Evolutionary conservation across 257 asterid species (phyloP).

Genomic region (Rubia yunnanensis): DNA sequence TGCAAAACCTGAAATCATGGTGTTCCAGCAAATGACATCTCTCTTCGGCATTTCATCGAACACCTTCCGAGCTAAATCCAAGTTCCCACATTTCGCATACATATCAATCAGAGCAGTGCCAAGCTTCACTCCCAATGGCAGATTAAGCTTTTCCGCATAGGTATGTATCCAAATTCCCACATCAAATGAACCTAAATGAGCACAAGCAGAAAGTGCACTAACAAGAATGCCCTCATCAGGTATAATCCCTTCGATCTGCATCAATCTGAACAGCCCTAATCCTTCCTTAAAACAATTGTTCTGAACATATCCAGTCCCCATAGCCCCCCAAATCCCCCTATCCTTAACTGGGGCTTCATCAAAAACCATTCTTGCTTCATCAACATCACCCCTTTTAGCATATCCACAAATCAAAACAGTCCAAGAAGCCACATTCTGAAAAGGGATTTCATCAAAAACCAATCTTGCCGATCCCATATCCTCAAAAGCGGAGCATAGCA

Average conservation of each 20-base stretch:
- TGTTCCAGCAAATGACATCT: constrained; percentile 61
- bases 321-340: constrained; percentile 65
- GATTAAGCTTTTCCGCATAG: constrained; percentile 25
- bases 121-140: constrained; percentile 26
- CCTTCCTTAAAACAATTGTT: constrained; percentile 75
- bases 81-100: constrained; percentile 62
- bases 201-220: constrained; percentile 52
- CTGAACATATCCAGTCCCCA: constrained; percentile 70
- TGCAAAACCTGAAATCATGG: constrained; percentile 63
- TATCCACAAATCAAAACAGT: constrained; percentile 61
- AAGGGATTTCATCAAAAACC: constrained; percentile 54
- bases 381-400: constrained; percentile 47
- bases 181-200: constrained; percentile 55
- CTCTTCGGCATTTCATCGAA: constrained; percentile 43
- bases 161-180: constrained; percentile 66
- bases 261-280: constrained; percentile 43
- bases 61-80: constrained; percentile 42
- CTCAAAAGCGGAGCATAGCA: constrained; percentile 33
- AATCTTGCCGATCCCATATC: constrained; percentile 44
- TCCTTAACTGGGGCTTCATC: constrained; percentile 57
- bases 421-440: constrained; percentile 41
- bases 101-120: constrained; percentile 56
- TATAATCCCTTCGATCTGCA: constrained; percentile 49
- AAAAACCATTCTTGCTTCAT: constrained; percentile 47
- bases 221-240: constrained; percentile 64